Evolutionary conservation across 192 early-diverging fungal genomes (phyloP).

Genomic region (Irineochytrium annulatum): DNA sequence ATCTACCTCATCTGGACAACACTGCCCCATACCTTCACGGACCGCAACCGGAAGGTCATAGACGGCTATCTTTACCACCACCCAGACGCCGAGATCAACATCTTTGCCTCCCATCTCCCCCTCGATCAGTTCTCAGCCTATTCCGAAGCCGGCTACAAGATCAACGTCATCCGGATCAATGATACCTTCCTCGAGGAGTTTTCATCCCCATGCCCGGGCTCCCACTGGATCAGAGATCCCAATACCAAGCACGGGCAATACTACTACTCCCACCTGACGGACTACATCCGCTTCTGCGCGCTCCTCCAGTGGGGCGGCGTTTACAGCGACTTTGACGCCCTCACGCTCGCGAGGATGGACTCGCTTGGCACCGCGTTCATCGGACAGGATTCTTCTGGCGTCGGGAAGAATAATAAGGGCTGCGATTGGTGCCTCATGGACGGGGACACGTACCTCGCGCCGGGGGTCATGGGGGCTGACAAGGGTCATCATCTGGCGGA

Average conservation of each 20-base stretch:
- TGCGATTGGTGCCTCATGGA: constrained; percentile 26
- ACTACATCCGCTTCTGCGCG: constrained; percentile 33
- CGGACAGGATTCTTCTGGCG: constrained; percentile 6
- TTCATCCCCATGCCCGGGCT: constrained; percentile 14
- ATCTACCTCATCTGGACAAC: constrained; percentile 38
- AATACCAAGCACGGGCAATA: constrained; percentile 12
- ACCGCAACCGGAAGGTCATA: constrained; percentile 24
- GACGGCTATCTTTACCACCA: constrained; percentile 31
- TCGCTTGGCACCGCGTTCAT: neutral
- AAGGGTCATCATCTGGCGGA: constrained; percentile 15
- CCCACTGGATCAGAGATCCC: constrained; percentile 6
- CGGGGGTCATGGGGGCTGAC: constrained; percentile 25
- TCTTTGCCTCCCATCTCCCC: constrained; percentile 21
- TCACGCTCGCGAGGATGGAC: constrained; percentile 8
- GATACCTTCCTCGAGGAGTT: constrained; percentile 1
- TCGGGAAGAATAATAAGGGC: neutral
- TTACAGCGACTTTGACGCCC: constrained; percentile 33
- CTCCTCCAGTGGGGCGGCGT: constrained; percentile 24
- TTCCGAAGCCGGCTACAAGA: constrained; percentile 17
- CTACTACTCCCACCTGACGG: constrained; percentile 33
- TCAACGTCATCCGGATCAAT: constrained; percentile 8
- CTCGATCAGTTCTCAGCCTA: constrained; percentile 13
- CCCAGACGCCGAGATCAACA: constrained; percentile 14
- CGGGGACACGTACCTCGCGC: constrained; percentile 27
- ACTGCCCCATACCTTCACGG: constrained; percentile 16